These are phyloP conservation scores for Lachancea sp. DNA, from an alignment of 805 yeast species.

Conservation along the genomic window DNA sequence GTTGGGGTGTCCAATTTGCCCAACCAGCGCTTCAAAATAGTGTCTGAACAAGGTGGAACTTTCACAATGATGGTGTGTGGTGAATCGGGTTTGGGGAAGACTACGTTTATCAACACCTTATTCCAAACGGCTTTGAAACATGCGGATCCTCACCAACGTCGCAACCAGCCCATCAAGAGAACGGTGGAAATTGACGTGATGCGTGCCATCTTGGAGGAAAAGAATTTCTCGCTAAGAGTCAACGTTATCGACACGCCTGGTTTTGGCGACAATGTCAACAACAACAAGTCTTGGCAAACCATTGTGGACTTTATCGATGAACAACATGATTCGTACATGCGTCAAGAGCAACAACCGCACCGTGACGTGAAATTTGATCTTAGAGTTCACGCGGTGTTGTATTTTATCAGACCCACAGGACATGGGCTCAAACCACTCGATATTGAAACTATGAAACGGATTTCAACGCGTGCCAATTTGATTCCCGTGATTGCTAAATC, in stretches of 20 bases:
- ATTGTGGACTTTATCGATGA: conserved; percentile 84
- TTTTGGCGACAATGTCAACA: conserved; percentile 85
- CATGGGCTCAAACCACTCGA: conserved; percentile 84
- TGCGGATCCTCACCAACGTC: conserved; percentile 36
- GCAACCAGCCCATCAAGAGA: conserved; percentile 47
- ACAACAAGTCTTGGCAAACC: conserved; percentile 80
- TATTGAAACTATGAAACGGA: conserved; percentile 78
- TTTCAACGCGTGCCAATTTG: conserved; percentile 74
- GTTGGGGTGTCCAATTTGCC: conserved; percentile 70
- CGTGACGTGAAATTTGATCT: conserved; percentile 64
- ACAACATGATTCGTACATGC: conserved; percentile 82
- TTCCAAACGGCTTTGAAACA: conserved; percentile 69
- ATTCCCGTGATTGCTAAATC: conserved; percentile 86
- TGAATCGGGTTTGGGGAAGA: conserved; percentile 86
- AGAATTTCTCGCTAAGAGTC: conserved; percentile 68
- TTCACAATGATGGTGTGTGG: conserved; percentile 85
- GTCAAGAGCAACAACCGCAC: conserved; percentile 87
- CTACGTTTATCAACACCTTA: conserved; percentile 82
- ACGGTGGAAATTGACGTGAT: conserved; percentile 75
- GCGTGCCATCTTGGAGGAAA: conserved; percentile 78
- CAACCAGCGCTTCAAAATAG: conserved; percentile 70
- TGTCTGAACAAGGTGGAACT: conserved; percentile 66
- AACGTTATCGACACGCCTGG: conserved; percentile 92
- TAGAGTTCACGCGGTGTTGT: conserved; percentile 85
- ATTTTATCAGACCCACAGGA: conserved; percentile 87